Base-by-base conservation (phyloP, 2,329 filamentous ascomycete genomes). In the Elsinoe arachidis region DNA sequence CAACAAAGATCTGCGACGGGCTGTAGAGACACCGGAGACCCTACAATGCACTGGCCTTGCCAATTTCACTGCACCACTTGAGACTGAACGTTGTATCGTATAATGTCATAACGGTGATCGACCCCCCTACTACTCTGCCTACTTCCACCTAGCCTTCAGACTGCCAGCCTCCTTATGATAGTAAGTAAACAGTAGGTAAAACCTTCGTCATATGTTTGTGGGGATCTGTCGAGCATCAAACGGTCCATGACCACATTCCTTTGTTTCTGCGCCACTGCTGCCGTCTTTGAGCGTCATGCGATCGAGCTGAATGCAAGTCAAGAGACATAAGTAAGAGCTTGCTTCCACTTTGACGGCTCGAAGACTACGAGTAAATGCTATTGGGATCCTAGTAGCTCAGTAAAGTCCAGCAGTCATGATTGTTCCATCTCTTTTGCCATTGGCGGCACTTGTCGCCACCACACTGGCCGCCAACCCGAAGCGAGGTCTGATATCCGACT, bases 401-500 rank as follows among this genome's bases (percentile, higher is more conserved):
- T 26, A 2, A 26, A 6, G 5, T 14, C 10, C n/a, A 12, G 19
- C 2, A 11, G 26, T 9, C 41, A 46, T 46, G 41, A 15, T 19
- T n/a, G 12, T 46, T n/a, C 26, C 41, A 14, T 46, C 41, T 26
- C 19, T 46, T 26, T n/a, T 46, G 6, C 9, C 41, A 2, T 26
- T 46, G 10, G 41, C 19, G n/a, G 34, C 19, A 10, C 33, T 53
- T 14, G 39, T 34, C 34, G 15, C 34, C 11, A 34, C 46, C 10
- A 15, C 49, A 37, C 33, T 21, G 7, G 49, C 49, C 23, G 33
- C 49, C 33, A 53, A 53, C 34, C 49, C 49, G 2, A 53, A 53
- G 17, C 49, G 49, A 12, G 49, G 49, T 14, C 17, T 53, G 33
- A 53, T 53, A 15, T 53, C 49, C 17, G 49, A 53, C 49, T 33